A percentile compares a stretch with the other conserved stretches of the same genome.
phyloP scores from a whole-genome alignment of 208 protist genomes.

The Trypanosoma avium region DNA sequence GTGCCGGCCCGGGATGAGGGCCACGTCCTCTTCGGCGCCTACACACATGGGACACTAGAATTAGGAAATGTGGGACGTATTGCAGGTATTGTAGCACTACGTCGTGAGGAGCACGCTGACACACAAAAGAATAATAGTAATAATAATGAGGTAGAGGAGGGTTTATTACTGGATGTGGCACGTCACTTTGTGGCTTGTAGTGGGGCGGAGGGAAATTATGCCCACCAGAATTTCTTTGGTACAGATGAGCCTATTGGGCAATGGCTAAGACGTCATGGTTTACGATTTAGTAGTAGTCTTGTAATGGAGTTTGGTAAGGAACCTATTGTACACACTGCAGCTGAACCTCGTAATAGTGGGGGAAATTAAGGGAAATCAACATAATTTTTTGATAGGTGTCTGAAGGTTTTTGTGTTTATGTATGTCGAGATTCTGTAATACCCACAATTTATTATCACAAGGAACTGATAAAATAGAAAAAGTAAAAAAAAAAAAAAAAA shows the following conservation, averaged over 20 bases:
- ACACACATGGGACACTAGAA: constrained; percentile 69
- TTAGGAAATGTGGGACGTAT: constrained; percentile 67
- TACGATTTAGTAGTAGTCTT: constrained; percentile 74
- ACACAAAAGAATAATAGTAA: too few species aligned
- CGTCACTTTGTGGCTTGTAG: constrained; percentile 83
- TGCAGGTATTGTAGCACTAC: constrained; percentile 76
- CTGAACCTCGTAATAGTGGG: constrained; percentile 10
- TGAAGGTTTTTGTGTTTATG: too few species aligned
- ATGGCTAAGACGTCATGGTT: constrained; percentile 78
- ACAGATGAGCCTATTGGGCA: constrained; percentile 75
- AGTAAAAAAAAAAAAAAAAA: neutral
- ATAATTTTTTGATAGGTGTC: too few species aligned
- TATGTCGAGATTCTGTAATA: too few species aligned
- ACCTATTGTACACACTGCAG: constrained; percentile 67
- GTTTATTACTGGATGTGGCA: constrained; percentile 49
- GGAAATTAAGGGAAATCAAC: too few species aligned
- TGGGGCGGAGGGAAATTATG: constrained; percentile 73
- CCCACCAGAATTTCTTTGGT: constrained; percentile 84
- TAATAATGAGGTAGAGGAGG: constrained; percentile 26
- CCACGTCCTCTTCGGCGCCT: constrained; percentile 65
- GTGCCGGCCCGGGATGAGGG: constrained; percentile 49
- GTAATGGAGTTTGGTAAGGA: constrained; percentile 90
- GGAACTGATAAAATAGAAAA: too few species aligned
- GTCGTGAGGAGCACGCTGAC: constrained; percentile 21
- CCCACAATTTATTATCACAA: too few species aligned